phyloP scores from a whole-genome alignment of 202 grass and related monocot genomes.

The Schoenoplectus triqueter region DNA sequence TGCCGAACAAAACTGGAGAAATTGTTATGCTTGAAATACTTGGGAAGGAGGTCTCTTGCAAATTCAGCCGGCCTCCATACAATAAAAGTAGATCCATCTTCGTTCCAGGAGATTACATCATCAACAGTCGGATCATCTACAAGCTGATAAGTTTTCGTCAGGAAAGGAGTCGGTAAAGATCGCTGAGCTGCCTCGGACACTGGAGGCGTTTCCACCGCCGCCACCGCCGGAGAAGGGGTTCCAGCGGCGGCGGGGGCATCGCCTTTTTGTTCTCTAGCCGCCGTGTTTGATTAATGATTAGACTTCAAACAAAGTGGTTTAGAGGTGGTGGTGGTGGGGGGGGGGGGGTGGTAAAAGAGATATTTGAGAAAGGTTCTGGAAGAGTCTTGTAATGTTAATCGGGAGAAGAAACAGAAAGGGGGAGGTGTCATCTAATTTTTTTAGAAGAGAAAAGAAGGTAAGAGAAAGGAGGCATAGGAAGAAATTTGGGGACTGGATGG shows the following conservation, averaged over 20 bases:
- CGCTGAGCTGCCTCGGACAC: slow-evolving; percentile 44
- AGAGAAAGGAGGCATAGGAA: neutral
- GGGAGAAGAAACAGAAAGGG: neutral
- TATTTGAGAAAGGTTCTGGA: slow-evolving; percentile 47
- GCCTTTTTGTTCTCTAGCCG: neutral
- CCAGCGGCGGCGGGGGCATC: neutral
- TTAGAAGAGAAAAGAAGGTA: neutral
- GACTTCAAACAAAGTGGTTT: slow-evolving; percentile 18
- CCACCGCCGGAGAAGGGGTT: slow-evolving; percentile 5
- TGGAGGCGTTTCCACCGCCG: neutral
- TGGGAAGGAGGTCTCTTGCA: slow-evolving; percentile 76
- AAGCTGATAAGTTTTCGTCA: slow-evolving; percentile 92
- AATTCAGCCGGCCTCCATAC: slow-evolving; percentile 92
- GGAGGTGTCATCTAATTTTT: neutral
- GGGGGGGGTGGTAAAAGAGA: slow-evolving; percentile 33
- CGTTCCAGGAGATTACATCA: slow-evolving; percentile 88
- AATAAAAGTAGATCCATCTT: slow-evolving; percentile 72
- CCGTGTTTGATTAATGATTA: neutral
- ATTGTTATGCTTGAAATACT: slow-evolving; percentile 98
- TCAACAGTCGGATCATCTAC: slow-evolving; percentile 82
- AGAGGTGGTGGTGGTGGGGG: slow-evolving; percentile 39
- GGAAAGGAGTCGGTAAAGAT: slow-evolving; percentile 75
- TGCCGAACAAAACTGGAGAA: slow-evolving; percentile 98
- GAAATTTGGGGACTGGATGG: slow-evolving; percentile 1
- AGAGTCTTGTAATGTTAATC: slow-evolving; percentile 38